A percentile compares a stretch with the other conserved stretches of the same genome.
phyloP scores from a whole-genome alignment of 768 basidiomycete genomes.

The Boletus rubropictus region DNA sequence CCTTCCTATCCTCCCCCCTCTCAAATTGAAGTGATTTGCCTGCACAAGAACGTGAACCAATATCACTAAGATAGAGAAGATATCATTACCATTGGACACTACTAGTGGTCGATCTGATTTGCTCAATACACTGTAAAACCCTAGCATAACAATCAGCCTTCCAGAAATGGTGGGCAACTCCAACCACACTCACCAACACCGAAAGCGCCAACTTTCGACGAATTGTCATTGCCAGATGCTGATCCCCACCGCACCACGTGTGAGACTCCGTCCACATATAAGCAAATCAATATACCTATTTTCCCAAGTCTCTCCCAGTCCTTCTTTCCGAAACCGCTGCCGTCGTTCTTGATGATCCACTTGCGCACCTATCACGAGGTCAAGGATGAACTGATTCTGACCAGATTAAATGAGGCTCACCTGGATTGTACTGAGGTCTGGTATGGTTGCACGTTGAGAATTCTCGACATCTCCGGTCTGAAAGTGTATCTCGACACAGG shows the following conservation, averaged over 20 bases:
- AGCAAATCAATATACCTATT: slow-evolving; percentile 7
- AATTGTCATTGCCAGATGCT: slow-evolving; percentile 13
- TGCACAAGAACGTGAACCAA: neutral
- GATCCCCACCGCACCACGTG: neutral
- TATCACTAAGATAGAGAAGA: neutral
- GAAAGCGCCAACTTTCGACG: slow-evolving; percentile 15
- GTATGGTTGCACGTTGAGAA: neutral
- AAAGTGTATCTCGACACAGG: slow-evolving; percentile 34
- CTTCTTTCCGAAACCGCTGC: neutral
- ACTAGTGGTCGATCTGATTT: slow-evolving; percentile 14
- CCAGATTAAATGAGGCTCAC: neutral
- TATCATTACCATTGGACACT: slow-evolving; percentile 4
- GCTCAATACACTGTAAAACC: slow-evolving; percentile 17
- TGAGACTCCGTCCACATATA: neutral
- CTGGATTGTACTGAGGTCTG: neutral
- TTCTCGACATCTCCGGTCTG: slow-evolving; percentile 19
- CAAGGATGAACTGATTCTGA: neutral
- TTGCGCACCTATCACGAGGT: slow-evolving; percentile 1
- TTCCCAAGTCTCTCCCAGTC: slow-evolving; percentile 14
- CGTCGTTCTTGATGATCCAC: slow-evolving; percentile 15
- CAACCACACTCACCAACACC: slow-evolving; percentile 10
- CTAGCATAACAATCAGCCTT: neutral
- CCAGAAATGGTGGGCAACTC: neutral
- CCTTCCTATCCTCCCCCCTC: slow-evolving; percentile 7
- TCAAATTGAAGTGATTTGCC: slow-evolving; percentile 13